Evolutionary conservation across 208 protist species (phyloP), one percentile per base, ranked within the genome.

Genomic region (Leishmania mexicana): DNA sequence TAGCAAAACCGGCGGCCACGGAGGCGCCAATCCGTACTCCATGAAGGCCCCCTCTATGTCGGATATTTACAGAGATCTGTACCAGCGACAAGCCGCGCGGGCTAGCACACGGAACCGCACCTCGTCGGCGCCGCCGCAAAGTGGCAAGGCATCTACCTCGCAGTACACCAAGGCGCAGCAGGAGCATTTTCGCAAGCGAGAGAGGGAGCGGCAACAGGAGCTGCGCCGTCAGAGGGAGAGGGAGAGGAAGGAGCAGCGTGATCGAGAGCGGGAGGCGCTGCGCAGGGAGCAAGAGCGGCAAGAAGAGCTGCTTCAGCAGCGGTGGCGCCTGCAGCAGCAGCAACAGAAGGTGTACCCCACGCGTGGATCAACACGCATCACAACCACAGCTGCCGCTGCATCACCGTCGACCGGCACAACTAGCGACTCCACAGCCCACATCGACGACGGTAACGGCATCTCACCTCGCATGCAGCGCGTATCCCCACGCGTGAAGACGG

Each of bases 111-210:
- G 68, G 13, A 75, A 28, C 31, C 80, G 78, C 58, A 75, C 62
- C 54, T 65, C 57, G 49, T 85, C 54, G 21, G 79, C 65, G 49
- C 51, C 74, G 31, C 76, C 81, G n/a, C 31, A 57, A n/a, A 60
- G 75, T 2, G 75, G 53, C 24, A 21, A 60, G 70, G 58, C 19
- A 65, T 49, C 71, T 31, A 68, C 65, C 19, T 89, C 87, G 53
- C 81, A 86, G 74, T 95, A 95, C 85, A 93, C 87, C 31, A 89
- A 92, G 65, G 93, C 87, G 64, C 91, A 95, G 83, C 84, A 91
- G 75, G 90, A 92, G 62, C 83, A 91, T 31, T 95, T 94, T 81
- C 87, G 84, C 49, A 84, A 83, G 42, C 88, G 86, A 5, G 93
- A 96, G 84, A 83, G 82, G 75, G 93, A 92, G 86, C 91, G 89